These are phyloP conservation scores for Dacryopinax primogenitus DNA, from an alignment of 768 basidiomycete genomes.

Conservation along the genomic window DNA sequence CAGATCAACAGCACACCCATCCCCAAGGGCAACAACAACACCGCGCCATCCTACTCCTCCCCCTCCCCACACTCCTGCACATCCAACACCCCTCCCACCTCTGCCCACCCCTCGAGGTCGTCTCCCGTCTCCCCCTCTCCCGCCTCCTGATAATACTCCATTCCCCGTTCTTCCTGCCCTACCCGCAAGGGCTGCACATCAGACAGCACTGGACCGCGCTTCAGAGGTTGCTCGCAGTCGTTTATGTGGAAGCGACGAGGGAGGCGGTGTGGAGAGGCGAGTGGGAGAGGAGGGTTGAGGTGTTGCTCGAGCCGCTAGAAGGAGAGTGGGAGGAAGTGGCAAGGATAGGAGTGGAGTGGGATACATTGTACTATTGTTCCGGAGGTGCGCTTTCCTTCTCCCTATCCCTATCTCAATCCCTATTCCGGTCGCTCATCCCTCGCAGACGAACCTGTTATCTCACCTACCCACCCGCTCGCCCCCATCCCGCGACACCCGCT, in stretches of 20 bases:
- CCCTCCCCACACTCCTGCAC: background rate
- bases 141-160: slow-evolving; percentile 58
- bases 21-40: no score
- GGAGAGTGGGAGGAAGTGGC: slow-evolving; percentile 29
- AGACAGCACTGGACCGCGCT: slow-evolving; percentile 44
- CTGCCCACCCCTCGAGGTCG: background rate
- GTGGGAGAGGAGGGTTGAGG: slow-evolving; percentile 63
- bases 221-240: slow-evolving; percentile 64
- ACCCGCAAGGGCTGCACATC: slow-evolving; percentile 16
- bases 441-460: background rate
- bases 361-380: slow-evolving; percentile 29
- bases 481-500: slow-evolving; percentile 8
- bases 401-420: no score
- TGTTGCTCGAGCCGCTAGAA: slow-evolving; percentile 52
- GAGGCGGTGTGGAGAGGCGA: slow-evolving; percentile 54
- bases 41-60: background rate
- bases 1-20: no score
- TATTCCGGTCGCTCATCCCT: slow-evolving; percentile 11
- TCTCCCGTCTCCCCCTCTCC: slow-evolving; percentile 16
- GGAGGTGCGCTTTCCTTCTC: slow-evolving; percentile 25
- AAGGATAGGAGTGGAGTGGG: slow-evolving; percentile 26
- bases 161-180: slow-evolving; percentile 37
- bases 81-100: background rate
- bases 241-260: slow-evolving; percentile 76
- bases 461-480: background rate